These are phyloP conservation scores for Chiua sp. DNA, from an alignment of 1,284 basidiomycete genomes.

Conservation along the genomic window DNA sequence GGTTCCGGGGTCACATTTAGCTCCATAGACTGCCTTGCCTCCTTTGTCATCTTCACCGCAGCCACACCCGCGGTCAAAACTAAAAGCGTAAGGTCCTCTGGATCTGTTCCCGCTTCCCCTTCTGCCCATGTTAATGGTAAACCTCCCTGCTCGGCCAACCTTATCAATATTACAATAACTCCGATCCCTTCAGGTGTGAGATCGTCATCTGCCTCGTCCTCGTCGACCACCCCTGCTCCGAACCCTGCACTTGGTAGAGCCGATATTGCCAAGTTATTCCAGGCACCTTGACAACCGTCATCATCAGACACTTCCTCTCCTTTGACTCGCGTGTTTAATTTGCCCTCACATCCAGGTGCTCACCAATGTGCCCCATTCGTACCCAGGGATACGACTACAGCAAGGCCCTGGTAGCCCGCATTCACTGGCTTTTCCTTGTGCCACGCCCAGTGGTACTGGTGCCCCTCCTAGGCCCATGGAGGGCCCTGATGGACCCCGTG, in stretches of 20 bases:
- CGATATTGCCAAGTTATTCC: conserved; percentile 75
- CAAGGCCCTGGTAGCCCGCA: conserved; percentile 58
- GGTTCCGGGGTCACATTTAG: conserved; percentile 80
- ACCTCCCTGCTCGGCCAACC: conserved; percentile 38
- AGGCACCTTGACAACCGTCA: conserved; percentile 43
- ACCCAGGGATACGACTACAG: conserved; percentile 46
- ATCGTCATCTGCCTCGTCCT: conserved; percentile 38
- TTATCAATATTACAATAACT: conserved; percentile 42
- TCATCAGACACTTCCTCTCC: conserved; percentile 45
- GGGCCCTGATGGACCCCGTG: conserved; percentile 56
- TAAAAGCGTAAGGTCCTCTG: conserved; percentile 81
- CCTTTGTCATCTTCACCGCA: conserved; percentile 75
- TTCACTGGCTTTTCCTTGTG: conserved; percentile 67
- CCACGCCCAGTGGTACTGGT: conserved; percentile 64
- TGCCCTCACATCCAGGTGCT: conserved; percentile 51
- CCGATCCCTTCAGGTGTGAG: conserved; percentile 36
- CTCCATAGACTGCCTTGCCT: conserved; percentile 74
- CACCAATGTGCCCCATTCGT: conserved; percentile 53
- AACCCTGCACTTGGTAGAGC: conserved; percentile 48
- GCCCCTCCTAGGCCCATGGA: conserved; percentile 60
- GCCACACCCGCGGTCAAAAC: conserved; percentile 65
- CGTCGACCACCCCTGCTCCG: conserved; percentile 37
- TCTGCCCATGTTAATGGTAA: conserved; percentile 63
- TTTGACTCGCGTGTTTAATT: conserved; percentile 48
- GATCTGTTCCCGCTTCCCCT: conserved; percentile 58